Evolutionary conservation across 2,329 filamentous ascomycete species (phyloP).

Genomic region (Xylariomycetidae sp.): DNA sequence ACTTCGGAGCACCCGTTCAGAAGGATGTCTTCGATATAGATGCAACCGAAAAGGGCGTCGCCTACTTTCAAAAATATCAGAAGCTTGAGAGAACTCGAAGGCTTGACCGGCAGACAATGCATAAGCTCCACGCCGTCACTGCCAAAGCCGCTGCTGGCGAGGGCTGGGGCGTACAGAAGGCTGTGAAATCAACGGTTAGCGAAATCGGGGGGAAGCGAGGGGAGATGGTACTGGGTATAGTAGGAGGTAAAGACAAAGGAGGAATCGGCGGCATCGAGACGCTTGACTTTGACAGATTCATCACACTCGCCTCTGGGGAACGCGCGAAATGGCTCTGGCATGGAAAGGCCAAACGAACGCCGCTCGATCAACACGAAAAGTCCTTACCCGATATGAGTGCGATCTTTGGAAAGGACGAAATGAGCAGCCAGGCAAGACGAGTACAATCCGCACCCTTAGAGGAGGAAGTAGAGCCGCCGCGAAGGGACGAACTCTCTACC

Average conservation of each 20-base stretch:
- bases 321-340: conserved; percentile 92
- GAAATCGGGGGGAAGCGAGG: conserved; percentile 92
- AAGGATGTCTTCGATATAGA: conserved; percentile 92
- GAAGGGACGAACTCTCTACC: conserved; percentile 40
- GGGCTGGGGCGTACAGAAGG: conserved; percentile 86
- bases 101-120: conserved; percentile 77
- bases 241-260: conserved; percentile 78
- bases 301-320: conserved; percentile 73
- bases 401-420: conserved; percentile 55
- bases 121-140: conserved; percentile 75
- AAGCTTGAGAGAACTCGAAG: conserved; percentile 74
- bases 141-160: conserved; percentile 87
- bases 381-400: conserved; percentile 41
- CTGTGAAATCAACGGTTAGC: conserved; percentile 91
- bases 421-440: conserved; percentile 42
- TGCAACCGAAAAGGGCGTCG: conserved; percentile 76
- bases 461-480: conserved; percentile 43
- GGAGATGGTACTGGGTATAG: conserved; percentile 94
- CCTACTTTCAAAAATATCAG: conserved; percentile 83
- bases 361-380: conserved; percentile 39
- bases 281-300: conserved; percentile 78
- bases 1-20: conserved; percentile 73
- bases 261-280: conserved; percentile 93
- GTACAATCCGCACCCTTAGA: conserved; percentile 48
- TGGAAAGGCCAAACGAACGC: conserved; percentile 73